phyloP scores from a whole-genome alignment of 169 alveolate genomes.

The Plasmodium yoelii region DNA sequence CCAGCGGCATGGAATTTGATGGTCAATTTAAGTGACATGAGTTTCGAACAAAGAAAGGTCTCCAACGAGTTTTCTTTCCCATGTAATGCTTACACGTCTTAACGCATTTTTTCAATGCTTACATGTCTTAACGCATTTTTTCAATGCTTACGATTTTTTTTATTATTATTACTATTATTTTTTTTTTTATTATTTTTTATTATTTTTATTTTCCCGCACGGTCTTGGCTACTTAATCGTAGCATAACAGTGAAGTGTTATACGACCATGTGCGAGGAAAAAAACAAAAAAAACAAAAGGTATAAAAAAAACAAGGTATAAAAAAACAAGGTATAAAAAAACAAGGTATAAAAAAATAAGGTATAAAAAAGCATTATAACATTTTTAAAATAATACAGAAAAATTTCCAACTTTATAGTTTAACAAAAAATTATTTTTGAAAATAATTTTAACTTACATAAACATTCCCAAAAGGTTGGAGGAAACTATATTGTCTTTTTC shows the following conservation, averaged over 20 bases:
- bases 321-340: too few species aligned
- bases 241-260: neutral
- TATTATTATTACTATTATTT: too few species aligned
- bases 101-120: neutral
- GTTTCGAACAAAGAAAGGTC: constrained; percentile 56
- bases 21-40: constrained; percentile 54
- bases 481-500: constrained; percentile 27
- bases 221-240: too few species aligned
- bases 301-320: neutral
- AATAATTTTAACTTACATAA: neutral
- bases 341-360: too few species aligned
- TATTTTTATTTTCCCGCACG: too few species aligned
- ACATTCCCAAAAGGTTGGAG: constrained; percentile 8
- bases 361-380: too few species aligned
- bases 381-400: too few species aligned
- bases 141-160: too few species aligned
- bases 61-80: constrained; percentile 56
- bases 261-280: neutral
- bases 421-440: neutral
- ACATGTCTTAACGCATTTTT: neutral
- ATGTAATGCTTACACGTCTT: neutral
- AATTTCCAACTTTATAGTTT: neutral
- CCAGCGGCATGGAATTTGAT: constrained; percentile 75
- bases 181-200: too few species aligned
- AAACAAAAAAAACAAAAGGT: constrained; percentile 4